Evolutionary conservation across 441 rosid genomes (phyloP), one percentile per base, ranked within the genome.

Genomic region (Mallotus repandus): DNA sequence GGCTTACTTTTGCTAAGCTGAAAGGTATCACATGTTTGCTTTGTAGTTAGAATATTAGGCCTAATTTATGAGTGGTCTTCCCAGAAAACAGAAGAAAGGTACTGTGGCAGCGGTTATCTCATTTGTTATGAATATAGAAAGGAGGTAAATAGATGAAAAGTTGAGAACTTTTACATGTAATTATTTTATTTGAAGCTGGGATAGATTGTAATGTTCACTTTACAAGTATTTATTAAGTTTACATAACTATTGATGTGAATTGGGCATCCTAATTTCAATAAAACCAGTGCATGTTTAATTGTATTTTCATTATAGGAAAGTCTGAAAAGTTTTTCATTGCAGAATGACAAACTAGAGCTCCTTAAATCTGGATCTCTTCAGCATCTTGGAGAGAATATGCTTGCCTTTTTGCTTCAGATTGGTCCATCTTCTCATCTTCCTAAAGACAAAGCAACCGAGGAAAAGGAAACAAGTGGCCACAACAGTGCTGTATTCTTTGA

Each of bases 361-460:
- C 74, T 96, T 76, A 89, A 91, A 80, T 73, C 93, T 48, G 99
- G 99, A 74, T 92, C 99, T 21, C 97, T 94, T 70, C 99, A 96
- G 83, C 98, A 96, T 87, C 91, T 88, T 68, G 98, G 99, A 72
- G 99, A 96, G 80, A 93, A 96, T 78, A 84, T 93, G 92, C 99
- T 96, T 77, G 88, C 97, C 74, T 93, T 93, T 85, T 91, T 96
- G 63, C 84, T 90, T 74, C 94, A 84, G 53, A 78, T 79, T 84
- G 97, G 82, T 75, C 69, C 97, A 77, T 85, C 91, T 64, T 60
- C 90, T 79, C 81, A 84, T 72, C 84, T 91, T 69, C 82, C 91
- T 48, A 75, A 78, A 83, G 78, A 54, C 68, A 81, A 80, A 64
- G 73, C 79, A 66, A 48, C 43, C 50, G 83, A 73, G 69, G 84